Evolutionary conservation across 164 flowering plant genomes (phyloP), one percentile per base, ranked within the genome.

Genomic region (Hamamelis virginiana): DNA sequence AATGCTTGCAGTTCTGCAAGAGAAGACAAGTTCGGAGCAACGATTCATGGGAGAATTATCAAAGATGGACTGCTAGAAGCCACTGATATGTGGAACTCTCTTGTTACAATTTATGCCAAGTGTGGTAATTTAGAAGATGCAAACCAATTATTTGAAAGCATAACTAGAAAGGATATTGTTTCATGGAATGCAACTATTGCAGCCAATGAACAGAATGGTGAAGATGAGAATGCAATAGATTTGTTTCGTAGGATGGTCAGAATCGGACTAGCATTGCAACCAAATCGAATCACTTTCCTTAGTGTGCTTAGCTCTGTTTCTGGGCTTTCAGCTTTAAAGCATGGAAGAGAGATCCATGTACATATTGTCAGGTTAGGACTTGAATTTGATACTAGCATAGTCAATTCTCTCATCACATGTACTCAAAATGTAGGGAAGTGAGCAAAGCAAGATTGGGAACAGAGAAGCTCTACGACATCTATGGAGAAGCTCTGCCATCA

Each of bases 181-280:
- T n/a, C n/a, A n/a, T n/a, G n/a, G 72, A 80, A 80, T 65, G 69
- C 79, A 27, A 71, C 78, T 12, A 75, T 78, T 58, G 69, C 80
- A 53, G 79, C 72, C n/a, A 70, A 76, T 8, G 75, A 70, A 66
- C 76, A 76, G 61, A 73, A 74, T 13, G 77, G 70, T 9, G 71
- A 69, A 23, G 52, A 57, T 2, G 48, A 62, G 65, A 50, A 45
- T 44, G 84, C 84, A 12, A 27, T 75, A 33, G 55, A 63, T 41
- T 62, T 75, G 58, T 78, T 81, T 28, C 67, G 47, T 26, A 69
- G 72, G 43, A 68, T 81, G 74, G 50, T 75, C 9, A 53, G 56
- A 65, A 47, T 51, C 6, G 72, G 53, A 47, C 21, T 48, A 1
- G 0, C 10, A 12, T n/a, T 66, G 44, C 68, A 63, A 66, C 84